These are phyloP conservation scores for Leucaena leucocephala DNA, from an alignment of 306 rosid genomes.

Conservation along the genomic window DNA sequence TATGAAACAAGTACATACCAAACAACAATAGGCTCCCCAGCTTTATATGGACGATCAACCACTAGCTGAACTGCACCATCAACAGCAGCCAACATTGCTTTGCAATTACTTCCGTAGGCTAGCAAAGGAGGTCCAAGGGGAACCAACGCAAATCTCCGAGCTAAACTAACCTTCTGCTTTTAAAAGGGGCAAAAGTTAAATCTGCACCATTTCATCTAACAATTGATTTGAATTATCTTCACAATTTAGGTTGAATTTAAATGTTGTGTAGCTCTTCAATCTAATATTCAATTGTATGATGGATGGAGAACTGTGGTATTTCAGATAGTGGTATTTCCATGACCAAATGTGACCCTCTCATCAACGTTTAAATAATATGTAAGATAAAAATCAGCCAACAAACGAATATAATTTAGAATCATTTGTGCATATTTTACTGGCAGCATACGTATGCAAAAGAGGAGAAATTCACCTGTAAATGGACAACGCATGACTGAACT, in stretches of 20 bases:
- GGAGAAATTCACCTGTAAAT: conserved; percentile 73
- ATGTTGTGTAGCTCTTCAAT: conserved; percentile 8
- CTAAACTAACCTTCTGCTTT: conserved; percentile 93
- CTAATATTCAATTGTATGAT: conserved; percentile 20
- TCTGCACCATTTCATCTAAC: background rate
- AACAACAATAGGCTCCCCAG: conserved; percentile 87
- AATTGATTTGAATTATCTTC: conserved; percentile 24
- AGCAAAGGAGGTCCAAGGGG: conserved; percentile 96
- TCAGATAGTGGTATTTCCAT: conserved; percentile 18
- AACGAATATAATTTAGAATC: background rate
- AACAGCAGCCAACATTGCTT: conserved; percentile 86
- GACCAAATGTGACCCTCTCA: conserved; percentile 7
- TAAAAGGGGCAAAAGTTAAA: conserved; percentile 32
- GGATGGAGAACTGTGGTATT: conserved; percentile 21
- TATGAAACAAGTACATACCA: conserved; percentile 58
- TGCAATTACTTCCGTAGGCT: conserved; percentile 86
- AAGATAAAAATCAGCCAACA: background rate
- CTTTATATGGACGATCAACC: conserved; percentile 85
- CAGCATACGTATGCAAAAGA: background rate
- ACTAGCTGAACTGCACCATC: conserved; percentile 79
- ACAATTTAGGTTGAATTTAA: conserved; percentile 16
- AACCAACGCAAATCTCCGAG: conserved; percentile 96
- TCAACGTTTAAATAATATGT: background rate
- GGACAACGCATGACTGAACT: conserved; percentile 97
- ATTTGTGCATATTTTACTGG: conserved; percentile 9